Percentiles rank a stretch among this genome's conserved stretches.
Conservation (phyloP, 805 yeast species). For the Wickerhamiella nectarea region DNA sequence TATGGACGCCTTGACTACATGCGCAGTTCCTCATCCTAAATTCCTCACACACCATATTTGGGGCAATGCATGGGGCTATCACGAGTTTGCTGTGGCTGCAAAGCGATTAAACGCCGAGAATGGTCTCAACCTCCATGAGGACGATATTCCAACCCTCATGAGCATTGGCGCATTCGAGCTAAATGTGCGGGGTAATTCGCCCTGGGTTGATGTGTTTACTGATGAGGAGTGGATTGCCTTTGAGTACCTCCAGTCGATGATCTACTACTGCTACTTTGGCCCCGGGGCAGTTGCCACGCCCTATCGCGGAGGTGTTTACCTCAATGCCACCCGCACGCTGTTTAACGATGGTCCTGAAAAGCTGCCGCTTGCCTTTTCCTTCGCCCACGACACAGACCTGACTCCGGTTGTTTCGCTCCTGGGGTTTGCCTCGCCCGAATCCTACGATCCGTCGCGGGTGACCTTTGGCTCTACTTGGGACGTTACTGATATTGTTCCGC, state of each 20-base stretch:
- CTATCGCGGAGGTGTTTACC: constrained; percentile 33
- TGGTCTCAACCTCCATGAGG: constrained; percentile 26
- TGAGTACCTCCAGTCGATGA: constrained; percentile 18
- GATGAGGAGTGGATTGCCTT: constrained; percentile 22
- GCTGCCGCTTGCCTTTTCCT: constrained; percentile 32
- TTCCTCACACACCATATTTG: neutral
- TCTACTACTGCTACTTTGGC: constrained; percentile 22
- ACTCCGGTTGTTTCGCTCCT: constrained; percentile 36
- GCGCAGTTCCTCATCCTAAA: constrained; percentile 9
- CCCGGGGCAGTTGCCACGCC: constrained; percentile 21
- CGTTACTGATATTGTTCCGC: constrained; percentile 29
- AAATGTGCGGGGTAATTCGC: constrained; percentile 36
- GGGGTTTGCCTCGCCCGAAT: constrained; percentile 34
- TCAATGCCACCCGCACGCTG: constrained; percentile 37
- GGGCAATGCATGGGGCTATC: constrained; percentile 8
- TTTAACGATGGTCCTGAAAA: constrained; percentile 28
- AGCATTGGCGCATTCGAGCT: constrained; percentile 39
- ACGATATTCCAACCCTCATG: constrained; percentile 32
- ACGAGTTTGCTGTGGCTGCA: constrained; percentile 16
- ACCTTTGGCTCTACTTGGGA: constrained; percentile 38
- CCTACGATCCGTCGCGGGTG: constrained; percentile 28
- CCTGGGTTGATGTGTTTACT: constrained; percentile 26
- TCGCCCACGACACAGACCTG: constrained; percentile 49
- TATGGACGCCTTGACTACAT: constrained; percentile 10
- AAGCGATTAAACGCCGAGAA: constrained; percentile 18